Conservation (phyloP, 2,329 filamentous ascomycete genomes). For the Thyridium curvatum region DNA sequence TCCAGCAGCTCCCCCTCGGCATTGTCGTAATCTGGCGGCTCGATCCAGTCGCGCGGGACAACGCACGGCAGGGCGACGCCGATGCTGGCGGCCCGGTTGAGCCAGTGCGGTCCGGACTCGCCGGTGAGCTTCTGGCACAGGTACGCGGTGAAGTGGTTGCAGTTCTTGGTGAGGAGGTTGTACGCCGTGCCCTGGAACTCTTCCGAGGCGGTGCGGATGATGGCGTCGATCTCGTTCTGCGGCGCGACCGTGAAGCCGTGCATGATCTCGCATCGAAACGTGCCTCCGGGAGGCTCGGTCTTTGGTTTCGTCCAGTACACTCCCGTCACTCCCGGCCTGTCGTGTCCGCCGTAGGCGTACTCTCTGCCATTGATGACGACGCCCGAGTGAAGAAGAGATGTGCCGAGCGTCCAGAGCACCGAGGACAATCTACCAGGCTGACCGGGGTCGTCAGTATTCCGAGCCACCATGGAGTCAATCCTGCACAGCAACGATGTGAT, state of each 20-base stretch:
- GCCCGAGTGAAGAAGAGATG: constrained; percentile 74
- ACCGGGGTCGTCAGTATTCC: constrained; percentile 6
- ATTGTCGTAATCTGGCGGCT: constrained; percentile 68
- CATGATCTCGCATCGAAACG: constrained; percentile 67
- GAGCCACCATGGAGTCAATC: constrained; percentile 3
- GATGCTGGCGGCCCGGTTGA: constrained; percentile 80
- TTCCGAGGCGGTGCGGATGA: constrained; percentile 62
- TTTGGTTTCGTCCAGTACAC: constrained; percentile 78
- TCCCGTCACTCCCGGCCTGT: constrained; percentile 62
- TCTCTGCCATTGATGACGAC: constrained; percentile 75
- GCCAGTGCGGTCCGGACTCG: constrained; percentile 63
- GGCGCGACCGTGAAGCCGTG: constrained; percentile 72
- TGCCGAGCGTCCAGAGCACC: constrained; percentile 69
- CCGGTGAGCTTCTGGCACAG: constrained; percentile 70
- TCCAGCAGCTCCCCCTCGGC: constrained; percentile 65
- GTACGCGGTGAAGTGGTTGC: constrained; percentile 81
- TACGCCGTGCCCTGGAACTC: constrained; percentile 72
- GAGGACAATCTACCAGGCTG: constrained; percentile 71
- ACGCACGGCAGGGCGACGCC: constrained; percentile 76
- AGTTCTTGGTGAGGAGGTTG: constrained; percentile 78
- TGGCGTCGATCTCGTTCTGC: constrained; percentile 61
- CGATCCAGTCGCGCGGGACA: constrained; percentile 76
- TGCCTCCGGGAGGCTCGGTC: constrained; percentile 69
- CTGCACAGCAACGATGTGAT: neutral
- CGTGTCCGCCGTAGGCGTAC: constrained; percentile 82